A percentile compares a stretch with the other conserved stretches of the same genome.
Evolutionary conservation across 177 flowering plant species (phyloP).

Genomic region (Vitis hybrid): DNA sequence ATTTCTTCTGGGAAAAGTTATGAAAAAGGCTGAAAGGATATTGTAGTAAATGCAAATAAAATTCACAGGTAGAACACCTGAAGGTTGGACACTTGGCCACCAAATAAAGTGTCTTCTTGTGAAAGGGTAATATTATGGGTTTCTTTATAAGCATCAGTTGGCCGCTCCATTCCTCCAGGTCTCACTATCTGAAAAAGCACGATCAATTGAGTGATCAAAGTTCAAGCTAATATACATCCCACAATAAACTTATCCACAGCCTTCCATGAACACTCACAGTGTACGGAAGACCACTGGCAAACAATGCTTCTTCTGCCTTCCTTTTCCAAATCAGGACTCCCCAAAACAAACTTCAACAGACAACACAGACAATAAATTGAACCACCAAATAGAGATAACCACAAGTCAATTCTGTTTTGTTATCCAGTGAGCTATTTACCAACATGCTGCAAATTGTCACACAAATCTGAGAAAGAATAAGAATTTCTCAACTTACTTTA

Average conservation of each 20-base stretch:
- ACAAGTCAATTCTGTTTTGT: not conserved
- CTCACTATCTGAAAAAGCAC: slow-evolving; percentile 77
- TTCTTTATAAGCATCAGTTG: slow-evolving; percentile 91
- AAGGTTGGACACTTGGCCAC: slow-evolving; percentile 95
- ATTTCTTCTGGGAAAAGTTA: not conserved
- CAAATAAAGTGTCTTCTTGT: slow-evolving; percentile 80
- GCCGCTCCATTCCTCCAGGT: slow-evolving; percentile 99
- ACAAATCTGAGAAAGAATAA: not conserved
- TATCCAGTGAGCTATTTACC: not conserved
- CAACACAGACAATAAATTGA: slow-evolving; percentile 6
- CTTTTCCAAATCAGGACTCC: slow-evolving; percentile 95
- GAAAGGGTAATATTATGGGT: slow-evolving; percentile 84
- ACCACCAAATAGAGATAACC: not conserved
- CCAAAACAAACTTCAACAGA: slow-evolving; percentile 76
- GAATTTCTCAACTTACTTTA: slow-evolving; percentile 61
- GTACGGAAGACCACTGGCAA: slow-evolving; percentile 91
- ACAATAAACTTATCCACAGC: not conserved
- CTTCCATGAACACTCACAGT: slow-evolving; percentile 53
- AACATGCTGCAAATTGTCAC: not conserved
- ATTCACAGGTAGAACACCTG: slow-evolving; percentile 52
- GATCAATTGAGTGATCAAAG: slow-evolving; percentile 8
- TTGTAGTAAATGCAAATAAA: not conserved
- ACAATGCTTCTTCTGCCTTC: slow-evolving; percentile 91
- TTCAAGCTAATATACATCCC: slow-evolving; percentile 1
- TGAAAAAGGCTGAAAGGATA: not conserved